These are phyloP conservation scores for Kwoniella shivajii DNA, from an alignment of 1,284 basidiomycete species.

Conservation along the genomic window DNA sequence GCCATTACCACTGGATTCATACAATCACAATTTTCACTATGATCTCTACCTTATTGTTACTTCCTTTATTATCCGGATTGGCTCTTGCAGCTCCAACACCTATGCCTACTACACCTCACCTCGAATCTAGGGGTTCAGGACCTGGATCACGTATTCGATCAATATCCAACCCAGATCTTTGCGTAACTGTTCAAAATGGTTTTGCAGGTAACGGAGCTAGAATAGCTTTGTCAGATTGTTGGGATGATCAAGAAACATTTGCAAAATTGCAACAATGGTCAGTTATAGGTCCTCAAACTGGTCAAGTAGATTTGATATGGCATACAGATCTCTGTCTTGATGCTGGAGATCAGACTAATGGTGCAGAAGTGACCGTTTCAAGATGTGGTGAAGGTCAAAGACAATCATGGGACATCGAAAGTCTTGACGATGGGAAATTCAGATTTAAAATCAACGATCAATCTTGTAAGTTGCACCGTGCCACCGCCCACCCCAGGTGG, in stretches of 20 bases:
- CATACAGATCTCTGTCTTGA: background rate
- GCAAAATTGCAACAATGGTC: background rate
- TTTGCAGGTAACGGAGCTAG: background rate
- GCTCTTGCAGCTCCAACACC: no score
- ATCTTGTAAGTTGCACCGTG: background rate
- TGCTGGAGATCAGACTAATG: background rate
- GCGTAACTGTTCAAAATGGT: background rate
- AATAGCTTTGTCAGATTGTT: background rate
- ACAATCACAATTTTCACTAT: no score
- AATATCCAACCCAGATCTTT: background rate
- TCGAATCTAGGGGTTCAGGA: no score
- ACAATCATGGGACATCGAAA: no score
- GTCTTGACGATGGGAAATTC: no score
- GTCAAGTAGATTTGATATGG: background rate
- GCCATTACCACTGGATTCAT: no score
- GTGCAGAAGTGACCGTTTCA: background rate
- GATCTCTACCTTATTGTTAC: no score
- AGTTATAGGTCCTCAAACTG: background rate
- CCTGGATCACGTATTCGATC: background rate
- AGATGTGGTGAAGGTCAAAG: background rate
- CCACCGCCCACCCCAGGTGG: background rate
- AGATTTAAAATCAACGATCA: background rate
- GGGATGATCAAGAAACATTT: background rate
- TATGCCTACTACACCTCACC: no score
- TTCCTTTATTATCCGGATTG: no score